Base-by-base conservation (phyloP, 257 asterid genomes). In the Coffea eugenioides region DNA sequence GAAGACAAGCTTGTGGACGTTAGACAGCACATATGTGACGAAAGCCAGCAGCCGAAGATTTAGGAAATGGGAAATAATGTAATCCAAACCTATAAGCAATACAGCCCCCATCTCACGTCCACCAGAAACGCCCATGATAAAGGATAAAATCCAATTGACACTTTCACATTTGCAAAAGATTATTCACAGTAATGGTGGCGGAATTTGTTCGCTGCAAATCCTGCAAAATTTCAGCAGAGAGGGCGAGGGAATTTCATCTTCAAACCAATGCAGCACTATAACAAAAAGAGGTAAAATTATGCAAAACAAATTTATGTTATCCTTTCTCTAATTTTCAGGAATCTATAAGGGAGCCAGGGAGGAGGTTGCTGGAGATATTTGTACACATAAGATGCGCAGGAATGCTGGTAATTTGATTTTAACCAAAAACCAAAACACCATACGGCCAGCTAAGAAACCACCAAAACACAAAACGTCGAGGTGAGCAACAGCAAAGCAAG, bases 181-280 rank as follows among this genome's bases (percentile, higher is more conserved):
- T 90, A 88, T 90, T 90, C 92, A 90, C 92, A 73, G 96, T 89
- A 79, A 89, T 88, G 34, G 84, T 77, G n/a, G 77, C 93, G 5
- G 96, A 91, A 84, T 88, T 86, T n/a, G 96, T 89, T 77, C 93
- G 80, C 82, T 88, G 96, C 86, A 91, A 74, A 87, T 91, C 96
- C 96, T 91, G 93, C 88, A 89, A 79, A 73, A 79, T 76, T 43
- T 11, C 64, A 62, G 48, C 48, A 15, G n/a, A 23, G 69, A 25
- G 3, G 69, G 16, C 13, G 52, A 1, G 52, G 0, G 12, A 11
- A 13, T 25, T 12, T 62, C 20, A 31, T 14, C 10, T 51, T 7
- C 18, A 65, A 46, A 48, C 21, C 52, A 34, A 46, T 9, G 34
- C 31, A 71, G 23, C 21, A 7, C 39, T 27, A 70, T 34, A 71